phyloP scores from a whole-genome alignment of 1,284 basidiomycete species.

The Rhodotorula sp. region DNA sequence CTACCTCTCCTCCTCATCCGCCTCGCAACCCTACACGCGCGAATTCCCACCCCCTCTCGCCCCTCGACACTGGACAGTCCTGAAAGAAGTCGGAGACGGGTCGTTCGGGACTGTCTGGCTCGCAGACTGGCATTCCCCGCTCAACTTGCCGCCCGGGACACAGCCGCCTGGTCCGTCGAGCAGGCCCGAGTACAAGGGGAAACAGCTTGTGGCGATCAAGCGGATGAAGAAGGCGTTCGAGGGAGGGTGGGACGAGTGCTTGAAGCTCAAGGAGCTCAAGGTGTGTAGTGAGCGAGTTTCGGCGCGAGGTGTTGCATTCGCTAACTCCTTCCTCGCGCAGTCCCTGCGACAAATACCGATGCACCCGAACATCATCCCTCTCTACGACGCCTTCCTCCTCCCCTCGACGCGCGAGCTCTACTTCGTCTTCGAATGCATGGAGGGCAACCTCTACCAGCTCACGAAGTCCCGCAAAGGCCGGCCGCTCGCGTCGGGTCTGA shows the following conservation, averaged over 20 bases:
- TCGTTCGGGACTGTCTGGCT: conserved; percentile 98
- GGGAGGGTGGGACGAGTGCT: conserved; percentile 95
- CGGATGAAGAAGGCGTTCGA: conserved; percentile 98
- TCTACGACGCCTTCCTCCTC: conserved; percentile 97
- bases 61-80: conserved; percentile 53
- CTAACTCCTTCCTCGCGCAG: conserved; percentile 52
- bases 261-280: conserved; percentile 92
- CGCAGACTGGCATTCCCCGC: conserved; percentile 96
- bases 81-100: conserved; percentile 91
- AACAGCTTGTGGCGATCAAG: conserved; percentile 94
- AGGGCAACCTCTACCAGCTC: conserved; percentile 98
- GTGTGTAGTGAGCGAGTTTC: conserved; percentile 52
- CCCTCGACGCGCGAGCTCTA: conserved; percentile 92
- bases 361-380: conserved; percentile 95
- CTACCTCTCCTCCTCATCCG: background rate
- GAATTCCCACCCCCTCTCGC: conserved; percentile 39
- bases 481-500: conserved; percentile 88
- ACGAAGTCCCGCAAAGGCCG: conserved; percentile 95
- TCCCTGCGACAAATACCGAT: conserved; percentile 89
- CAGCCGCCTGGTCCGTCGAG: conserved; percentile 68
- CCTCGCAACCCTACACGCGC: background rate
- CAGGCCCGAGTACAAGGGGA: conserved; percentile 89
- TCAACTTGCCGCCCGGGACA: conserved; percentile 62
- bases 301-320: no score
- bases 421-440: conserved; percentile 99